phyloP scores from a whole-genome alignment of 768 basidiomycete species.

The Mycena pura region DNA sequence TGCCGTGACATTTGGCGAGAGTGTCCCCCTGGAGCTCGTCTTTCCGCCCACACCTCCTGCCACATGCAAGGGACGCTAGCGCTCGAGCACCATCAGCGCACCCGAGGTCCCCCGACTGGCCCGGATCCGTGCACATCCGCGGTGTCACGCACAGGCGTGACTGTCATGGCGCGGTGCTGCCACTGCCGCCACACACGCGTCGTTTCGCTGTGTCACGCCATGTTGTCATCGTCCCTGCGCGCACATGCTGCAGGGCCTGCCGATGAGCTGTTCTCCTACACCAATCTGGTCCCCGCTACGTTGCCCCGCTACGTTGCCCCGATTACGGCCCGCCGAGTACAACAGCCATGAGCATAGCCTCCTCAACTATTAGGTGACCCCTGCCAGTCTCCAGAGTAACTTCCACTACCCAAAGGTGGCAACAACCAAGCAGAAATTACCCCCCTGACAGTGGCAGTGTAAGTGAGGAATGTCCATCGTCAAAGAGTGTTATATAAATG shows the following conservation, averaged over 20 bases:
- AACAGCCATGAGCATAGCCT: not conserved
- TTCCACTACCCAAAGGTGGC: too few species aligned
- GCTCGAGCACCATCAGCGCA: slow-evolving; percentile 22
- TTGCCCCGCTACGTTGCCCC: too few species aligned
- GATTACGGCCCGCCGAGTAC: not conserved
- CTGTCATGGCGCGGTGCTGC: slow-evolving; percentile 3
- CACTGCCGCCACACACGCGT: not conserved
- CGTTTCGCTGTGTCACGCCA: slow-evolving; percentile 9
- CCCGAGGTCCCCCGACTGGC: slow-evolving; percentile 16
- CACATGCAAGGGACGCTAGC: slow-evolving; percentile 13
- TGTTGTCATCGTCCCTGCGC: slow-evolving; percentile 15
- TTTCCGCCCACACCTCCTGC: not conserved
- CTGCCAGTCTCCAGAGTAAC: too few species aligned
- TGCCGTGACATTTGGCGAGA: slow-evolving; percentile 22
- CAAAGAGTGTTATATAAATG: too few species aligned
- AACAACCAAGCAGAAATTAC: too few species aligned
- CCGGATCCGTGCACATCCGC: not conserved
- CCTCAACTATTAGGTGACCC: too few species aligned
- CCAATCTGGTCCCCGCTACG: slow-evolving; percentile 10
- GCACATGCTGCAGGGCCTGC: not conserved
- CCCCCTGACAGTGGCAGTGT: too few species aligned
- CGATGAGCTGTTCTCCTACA: slow-evolving; percentile 20
- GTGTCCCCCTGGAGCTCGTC: slow-evolving; percentile 28
- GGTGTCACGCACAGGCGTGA: not conserved
- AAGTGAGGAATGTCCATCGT: too few species aligned